Evolutionary conservation across 768 basidiomycete species (phyloP), one percentile per base, ranked within the genome.

Genomic region (Hebeloma cylindrosporum): DNA sequence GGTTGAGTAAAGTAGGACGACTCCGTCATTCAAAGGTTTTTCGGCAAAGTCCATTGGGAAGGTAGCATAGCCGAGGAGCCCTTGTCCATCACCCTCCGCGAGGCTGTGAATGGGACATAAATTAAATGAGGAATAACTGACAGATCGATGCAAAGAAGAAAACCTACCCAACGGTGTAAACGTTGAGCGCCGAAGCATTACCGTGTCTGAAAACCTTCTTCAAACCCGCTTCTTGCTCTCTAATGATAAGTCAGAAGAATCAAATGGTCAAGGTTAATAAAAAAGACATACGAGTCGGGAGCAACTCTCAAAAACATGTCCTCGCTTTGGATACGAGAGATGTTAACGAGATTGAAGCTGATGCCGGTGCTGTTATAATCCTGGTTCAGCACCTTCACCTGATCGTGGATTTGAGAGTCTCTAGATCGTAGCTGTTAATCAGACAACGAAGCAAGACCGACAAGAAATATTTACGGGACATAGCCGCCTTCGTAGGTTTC

Each of bases 11-110:
- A 72, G 59, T 8, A 71, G 64, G 21, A 68, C 67, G 26, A 77
- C 70, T 25, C 78, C 77, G 52, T 80, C 78, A 46, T 74, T 72
- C 7, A 50, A 32, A 11, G 73, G 72, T 29, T 58, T 59, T 17
- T 40, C 18, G 5, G 48, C 21, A 59, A 73, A 79, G 49, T 64
- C 59, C 21, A 54, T 65, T 6, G 78, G 79, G 67, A 77, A 78
- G 27, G 77, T 78, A 2, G 76, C 62, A 51, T 79, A 77, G 18
- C 77, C 75, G 35, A 81, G 63, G 7, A 79, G 65, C 20, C 74
- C 71, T 18, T 46, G 14, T 23, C 55, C 61, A 4, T 52, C 58
- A 10, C 59, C 58, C 32, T 64, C 54, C 31, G 44, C 31, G 43
- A 67, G 64, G 41, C 63, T 59, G 50, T 54, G 22, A n/a, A n/a